Evolutionary conservation across 2,329 filamentous ascomycete genomes (phyloP).

Genomic region (Cytospora paraplurivora): DNA sequence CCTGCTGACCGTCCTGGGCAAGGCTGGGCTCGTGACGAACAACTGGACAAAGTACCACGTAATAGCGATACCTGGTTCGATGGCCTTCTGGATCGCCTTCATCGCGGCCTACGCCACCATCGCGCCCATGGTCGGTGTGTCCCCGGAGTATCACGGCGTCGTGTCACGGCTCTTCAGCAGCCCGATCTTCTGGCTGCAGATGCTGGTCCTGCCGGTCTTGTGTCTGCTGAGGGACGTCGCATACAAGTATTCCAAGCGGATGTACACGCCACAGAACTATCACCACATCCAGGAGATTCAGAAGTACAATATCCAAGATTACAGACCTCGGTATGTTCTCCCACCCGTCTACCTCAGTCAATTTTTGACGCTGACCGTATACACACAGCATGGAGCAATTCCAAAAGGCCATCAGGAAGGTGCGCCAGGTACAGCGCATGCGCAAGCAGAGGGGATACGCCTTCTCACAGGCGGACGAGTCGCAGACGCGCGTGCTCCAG

Average conservation of each 20-base stretch:
- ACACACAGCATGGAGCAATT: conserved; percentile 90
- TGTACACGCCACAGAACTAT: conserved; percentile 95
- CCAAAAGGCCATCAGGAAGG: conserved; percentile 98
- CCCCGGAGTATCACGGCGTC: conserved; percentile 81
- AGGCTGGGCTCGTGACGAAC: conserved; percentile 91
- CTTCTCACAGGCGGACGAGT: conserved; percentile 96
- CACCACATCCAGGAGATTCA: conserved; percentile 99
- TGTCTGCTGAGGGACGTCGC: conserved; percentile 87
- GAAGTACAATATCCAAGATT: conserved; percentile 99
- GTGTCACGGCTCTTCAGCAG: conserved; percentile 78
- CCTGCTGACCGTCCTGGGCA: conserved; percentile 90
- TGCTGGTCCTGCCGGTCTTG: conserved; percentile 74
- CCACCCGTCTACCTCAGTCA: neutral
- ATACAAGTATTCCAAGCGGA: conserved; percentile 97
- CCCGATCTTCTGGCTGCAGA: conserved; percentile 90
- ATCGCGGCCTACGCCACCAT: conserved; percentile 84
- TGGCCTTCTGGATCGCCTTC: conserved; percentile 89
- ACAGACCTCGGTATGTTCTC: conserved; percentile 77
- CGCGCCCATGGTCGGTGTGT: conserved; percentile 80
- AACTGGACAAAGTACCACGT: conserved; percentile 99
- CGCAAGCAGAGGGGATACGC: conserved; percentile 98
- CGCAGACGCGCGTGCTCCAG: conserved; percentile 90
- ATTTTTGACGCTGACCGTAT: neutral
- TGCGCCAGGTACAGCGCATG: conserved; percentile 97
- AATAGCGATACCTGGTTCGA: conserved; percentile 89